Evolutionary conservation across 768 basidiomycete genomes (phyloP).

Genomic region (Lactarius indigo): DNA sequence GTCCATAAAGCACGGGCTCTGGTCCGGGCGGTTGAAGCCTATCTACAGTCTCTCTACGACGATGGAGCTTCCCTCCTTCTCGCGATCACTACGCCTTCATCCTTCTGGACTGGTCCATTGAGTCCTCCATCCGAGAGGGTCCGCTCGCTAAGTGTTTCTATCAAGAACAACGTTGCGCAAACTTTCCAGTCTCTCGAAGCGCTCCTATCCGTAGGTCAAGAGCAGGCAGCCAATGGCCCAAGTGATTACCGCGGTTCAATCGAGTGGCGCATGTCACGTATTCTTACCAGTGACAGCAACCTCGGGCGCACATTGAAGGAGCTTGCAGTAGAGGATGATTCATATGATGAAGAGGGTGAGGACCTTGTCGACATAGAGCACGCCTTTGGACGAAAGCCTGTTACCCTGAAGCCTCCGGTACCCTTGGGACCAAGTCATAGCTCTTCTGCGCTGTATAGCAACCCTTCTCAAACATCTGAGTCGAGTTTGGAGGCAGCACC

Average conservation of each 20-base stretch:
- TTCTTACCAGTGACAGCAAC: constrained; percentile 56
- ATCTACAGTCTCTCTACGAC: constrained; percentile 72
- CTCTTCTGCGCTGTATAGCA: constrained; percentile 28
- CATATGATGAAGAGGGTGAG: constrained; percentile 41
- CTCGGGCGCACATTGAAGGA: constrained; percentile 35
- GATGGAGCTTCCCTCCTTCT: constrained; percentile 60
- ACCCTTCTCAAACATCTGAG: constrained; percentile 30
- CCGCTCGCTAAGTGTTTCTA: constrained; percentile 45
- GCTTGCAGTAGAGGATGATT: constrained; percentile 34
- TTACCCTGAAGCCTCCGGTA: not conserved
- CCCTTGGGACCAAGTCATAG: constrained; percentile 16
- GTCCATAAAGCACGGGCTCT: constrained; percentile 67
- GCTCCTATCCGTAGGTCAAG: constrained; percentile 59
- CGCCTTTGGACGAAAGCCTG: constrained; percentile 42
- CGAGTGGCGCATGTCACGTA: constrained; percentile 70
- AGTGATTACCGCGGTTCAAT: constrained; percentile 73
- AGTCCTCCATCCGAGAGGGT: constrained; percentile 17
- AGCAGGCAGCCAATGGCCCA: constrained; percentile 66
- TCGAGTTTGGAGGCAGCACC: constrained; percentile 29
- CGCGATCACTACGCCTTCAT: constrained; percentile 48
- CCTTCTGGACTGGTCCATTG: constrained; percentile 10
- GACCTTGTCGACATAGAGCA: constrained; percentile 59
- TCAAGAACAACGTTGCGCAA: constrained; percentile 54
- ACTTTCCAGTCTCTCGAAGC: constrained; percentile 59
- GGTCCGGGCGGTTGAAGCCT: constrained; percentile 65